Evolutionary conservation across 2,329 filamentous ascomycete species (phyloP), one percentile per base, ranked within the genome.

Genomic region (Phialocephala subalpina): DNA sequence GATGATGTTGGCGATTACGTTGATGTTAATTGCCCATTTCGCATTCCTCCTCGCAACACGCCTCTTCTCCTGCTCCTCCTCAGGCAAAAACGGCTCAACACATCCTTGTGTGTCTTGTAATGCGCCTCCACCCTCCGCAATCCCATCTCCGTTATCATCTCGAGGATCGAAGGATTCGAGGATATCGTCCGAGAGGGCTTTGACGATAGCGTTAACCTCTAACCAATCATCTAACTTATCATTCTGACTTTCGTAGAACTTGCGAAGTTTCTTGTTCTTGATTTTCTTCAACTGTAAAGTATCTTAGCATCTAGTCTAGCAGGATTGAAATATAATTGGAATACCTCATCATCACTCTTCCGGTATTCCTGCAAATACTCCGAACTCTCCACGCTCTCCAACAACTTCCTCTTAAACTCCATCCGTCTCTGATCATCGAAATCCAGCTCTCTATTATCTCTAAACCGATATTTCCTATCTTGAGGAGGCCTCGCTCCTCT

Each of bases 21-120:
- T 88, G 74, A 87, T 80, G 72, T 87, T 86, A 71, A 87, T 86
- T 0, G 86, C 86, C 82, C 83, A 86, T 69, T 80, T 82, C 0
- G 86, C 84, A 60, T 83, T 80, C 65, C 79, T 79, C 18, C 80
- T 80, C 3, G 79, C 82, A 38, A 80, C 83, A 42, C 76, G 74
- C 40, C 86, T 77, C 67, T 79, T 80, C 64, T 83, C 77, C 52
- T 82, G 80, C 72, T 87, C 85, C 0, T 86, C 83, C 55, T 87
- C 80, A 0, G 86, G 86, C 1, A 89, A 75, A 65, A 88, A 82
- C 1, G 81, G 80, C 63, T 84, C 82, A n/a, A 88, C 80, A 57
- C 82, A 80, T 52, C 84, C 86, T 8, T 78, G 76, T 4, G 80
- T 81, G 27, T 73, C 75, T 58, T 85, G 83, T 27, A 88, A 73